Conservation (phyloP, 345 rosid species). For the Schrenkiella parvula region DNA sequence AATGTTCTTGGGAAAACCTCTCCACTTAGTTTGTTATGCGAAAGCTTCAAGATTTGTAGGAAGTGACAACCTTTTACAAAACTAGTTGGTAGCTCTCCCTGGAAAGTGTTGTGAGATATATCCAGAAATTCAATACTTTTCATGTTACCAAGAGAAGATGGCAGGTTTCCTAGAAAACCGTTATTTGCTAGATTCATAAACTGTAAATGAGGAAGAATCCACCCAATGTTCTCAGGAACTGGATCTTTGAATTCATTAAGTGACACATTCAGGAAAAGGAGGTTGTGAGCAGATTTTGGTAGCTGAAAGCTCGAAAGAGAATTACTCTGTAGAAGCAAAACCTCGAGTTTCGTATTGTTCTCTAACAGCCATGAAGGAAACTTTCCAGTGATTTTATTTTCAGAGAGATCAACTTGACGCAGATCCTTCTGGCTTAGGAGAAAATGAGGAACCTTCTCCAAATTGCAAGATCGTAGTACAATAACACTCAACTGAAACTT, state of each 20-base stretch:
- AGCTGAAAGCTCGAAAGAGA: not conserved
- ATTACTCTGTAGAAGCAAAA: not conserved
- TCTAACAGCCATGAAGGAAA: constrained; percentile 16
- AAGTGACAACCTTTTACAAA: not conserved
- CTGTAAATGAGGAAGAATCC: not conserved
- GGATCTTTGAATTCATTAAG: not conserved
- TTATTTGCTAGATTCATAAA: not conserved
- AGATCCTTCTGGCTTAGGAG: constrained; percentile 13
- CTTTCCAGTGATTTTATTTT: not conserved
- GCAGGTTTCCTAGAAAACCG: not conserved
- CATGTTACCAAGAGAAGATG: constrained; percentile 9
- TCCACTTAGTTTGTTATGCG: constrained; percentile 9
- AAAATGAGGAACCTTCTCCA: constrained; percentile 16
- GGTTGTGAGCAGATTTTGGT: not conserved
- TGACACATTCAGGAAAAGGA: not conserved
- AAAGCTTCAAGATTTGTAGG: not conserved
- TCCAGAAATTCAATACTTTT: not conserved
- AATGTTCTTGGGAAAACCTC: not conserved
- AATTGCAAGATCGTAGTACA: constrained; percentile 1
- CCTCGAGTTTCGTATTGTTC: not conserved
- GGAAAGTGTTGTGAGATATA: constrained; percentile 9
- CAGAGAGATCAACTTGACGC: constrained; percentile 5
- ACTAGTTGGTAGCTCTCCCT: not conserved
- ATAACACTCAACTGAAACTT: constrained; percentile 6
- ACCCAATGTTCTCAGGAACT: constrained; percentile 2